phyloP scores from a whole-genome alignment of 2,329 filamentous ascomycete genomes.

The Bipolaris victoriae region DNA sequence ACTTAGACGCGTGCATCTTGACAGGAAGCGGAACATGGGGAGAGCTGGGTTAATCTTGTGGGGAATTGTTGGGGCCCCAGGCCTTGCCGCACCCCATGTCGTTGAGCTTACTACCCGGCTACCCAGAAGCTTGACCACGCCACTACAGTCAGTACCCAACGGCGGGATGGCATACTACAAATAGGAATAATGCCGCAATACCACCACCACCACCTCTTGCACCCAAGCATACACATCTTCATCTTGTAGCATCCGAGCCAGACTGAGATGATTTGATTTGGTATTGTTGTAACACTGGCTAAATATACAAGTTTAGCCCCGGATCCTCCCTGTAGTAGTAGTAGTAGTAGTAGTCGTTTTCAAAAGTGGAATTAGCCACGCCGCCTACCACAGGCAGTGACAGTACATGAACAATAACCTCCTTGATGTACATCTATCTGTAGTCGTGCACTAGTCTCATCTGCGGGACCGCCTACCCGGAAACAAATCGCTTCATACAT shows the following conservation, averaged over 20 bases:
- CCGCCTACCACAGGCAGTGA: neutral
- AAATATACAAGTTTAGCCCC: neutral
- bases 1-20: constrained; percentile 20
- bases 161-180: constrained; percentile 27
- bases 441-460: neutral
- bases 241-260: neutral
- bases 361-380: neutral
- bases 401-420: neutral
- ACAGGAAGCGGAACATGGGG: constrained; percentile 17
- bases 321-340: neutral
- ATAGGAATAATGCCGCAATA: constrained; percentile 14
- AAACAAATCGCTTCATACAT: neutral
- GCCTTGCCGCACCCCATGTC: constrained; percentile 17
- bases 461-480: neutral
- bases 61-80: constrained; percentile 31
- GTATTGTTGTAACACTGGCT: neutral
- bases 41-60: constrained; percentile 29
- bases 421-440: neutral
- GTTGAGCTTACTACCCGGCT: constrained; percentile 19
- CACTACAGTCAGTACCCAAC: constrained; percentile 15
- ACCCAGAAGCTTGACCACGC: constrained; percentile 34
- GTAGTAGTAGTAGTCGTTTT: no score
- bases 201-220: neutral
- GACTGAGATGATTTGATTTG: neutral
- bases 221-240: neutral